Evolutionary conservation across 148 eudicot species (phyloP), one percentile per base, ranked within the genome.

Genomic region (Vaccinium darrowii): DNA sequence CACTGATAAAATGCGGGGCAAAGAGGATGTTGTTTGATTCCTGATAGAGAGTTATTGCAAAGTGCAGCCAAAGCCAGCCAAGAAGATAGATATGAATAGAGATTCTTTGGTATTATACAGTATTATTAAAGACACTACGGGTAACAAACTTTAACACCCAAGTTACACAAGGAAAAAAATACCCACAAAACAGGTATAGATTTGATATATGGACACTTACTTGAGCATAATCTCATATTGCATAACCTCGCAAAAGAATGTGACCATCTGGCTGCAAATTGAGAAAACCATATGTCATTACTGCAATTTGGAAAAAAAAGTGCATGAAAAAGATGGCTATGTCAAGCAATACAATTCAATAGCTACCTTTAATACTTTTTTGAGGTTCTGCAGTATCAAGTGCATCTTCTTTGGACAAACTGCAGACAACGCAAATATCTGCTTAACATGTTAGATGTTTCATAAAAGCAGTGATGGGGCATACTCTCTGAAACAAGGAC

Each of bases 341-440:
- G 19, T 56, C 23, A n/a, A 76, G 43, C 83, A 51, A 76, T 36
- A 56, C 60, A 2, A 43, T 50, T 25, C 47, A 2, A 77, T 39
- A 60, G 30, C 53, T 81, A 90, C 91, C 92, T 90, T 89, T 13
- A 89, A 65, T 79, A 90, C 88, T 87, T 82, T 82, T 80, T 84
- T 87, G 30, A 89, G 72, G 79, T 89, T 90, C 27, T 84, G 88
- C 92, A 89, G 53, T 39, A 89, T 84, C 6, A 58, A 79, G 25
- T 84, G 88, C 92, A 89, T 88, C 86, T 86, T 87, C 78, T 79
- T 74, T 73, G 92, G 92, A 83, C 89, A 82, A 87, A 87, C 88
- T 87, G 91, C 92, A 82, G 92, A 89, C 69, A 90, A 76, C 84
- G 69, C 86, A 85, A 89, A 90, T 84, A 89, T 82, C 92, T 90